Percentiles rank a stretch among this genome's conserved stretches.
phyloP scores from a whole-genome alignment of 2,329 filamentous ascomycete species.

The Fusarium sp. region DNA sequence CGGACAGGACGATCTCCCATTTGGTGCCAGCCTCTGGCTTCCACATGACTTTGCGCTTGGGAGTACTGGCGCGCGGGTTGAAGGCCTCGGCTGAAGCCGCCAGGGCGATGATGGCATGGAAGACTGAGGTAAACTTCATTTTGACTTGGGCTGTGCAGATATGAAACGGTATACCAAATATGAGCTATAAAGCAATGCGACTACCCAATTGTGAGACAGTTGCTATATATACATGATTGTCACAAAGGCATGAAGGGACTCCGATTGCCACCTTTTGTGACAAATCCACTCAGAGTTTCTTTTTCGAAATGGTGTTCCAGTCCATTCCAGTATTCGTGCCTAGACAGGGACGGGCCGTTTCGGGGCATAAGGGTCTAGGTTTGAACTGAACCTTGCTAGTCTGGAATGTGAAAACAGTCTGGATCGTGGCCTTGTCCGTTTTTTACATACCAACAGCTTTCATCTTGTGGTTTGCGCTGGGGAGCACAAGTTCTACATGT shows the following conservation, averaged over 20 bases:
- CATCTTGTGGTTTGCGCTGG: no score
- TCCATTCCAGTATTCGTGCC: background rate
- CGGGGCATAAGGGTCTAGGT: background rate
- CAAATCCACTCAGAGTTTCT: accelerated
- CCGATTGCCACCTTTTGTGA: background rate
- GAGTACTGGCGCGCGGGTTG: background rate
- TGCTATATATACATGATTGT: no score
- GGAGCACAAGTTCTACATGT: no score
- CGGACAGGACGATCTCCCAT: constrained; percentile 71
- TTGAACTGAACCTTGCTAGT: background rate
- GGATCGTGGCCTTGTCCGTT: background rate
- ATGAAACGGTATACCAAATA: accelerated
- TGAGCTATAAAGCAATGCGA: no score
- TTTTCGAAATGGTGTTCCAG: background rate
- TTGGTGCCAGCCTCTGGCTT: constrained; percentile 61
- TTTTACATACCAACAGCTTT: no score
- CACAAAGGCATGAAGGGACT: no score
- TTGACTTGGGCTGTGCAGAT: background rate
- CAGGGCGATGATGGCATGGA: background rate
- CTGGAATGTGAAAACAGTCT: background rate
- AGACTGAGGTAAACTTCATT: background rate
- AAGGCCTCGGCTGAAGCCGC: accelerated
- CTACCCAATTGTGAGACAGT: no score
- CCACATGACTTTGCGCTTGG: constrained; percentile 53
- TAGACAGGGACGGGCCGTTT: background rate